Base-by-base conservation (phyloP, 2,329 filamentous ascomycete genomes). In the Penicillium sp. region DNA sequence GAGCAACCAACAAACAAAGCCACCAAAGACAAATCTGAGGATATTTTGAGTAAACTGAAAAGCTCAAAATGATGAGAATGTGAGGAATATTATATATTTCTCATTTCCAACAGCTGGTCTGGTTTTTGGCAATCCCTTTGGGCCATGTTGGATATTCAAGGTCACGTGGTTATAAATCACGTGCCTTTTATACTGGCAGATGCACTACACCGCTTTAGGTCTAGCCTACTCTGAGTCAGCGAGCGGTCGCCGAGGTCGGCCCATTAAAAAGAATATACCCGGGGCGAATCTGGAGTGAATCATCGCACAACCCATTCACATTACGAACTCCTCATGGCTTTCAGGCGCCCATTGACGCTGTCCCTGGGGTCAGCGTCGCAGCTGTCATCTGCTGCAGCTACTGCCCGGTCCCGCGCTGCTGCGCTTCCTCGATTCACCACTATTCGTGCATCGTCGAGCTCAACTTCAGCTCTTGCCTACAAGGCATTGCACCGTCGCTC, bases 401-500 rank as follows among this genome's bases (percentile, higher is more conserved):
- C 59, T 55, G 68, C 64, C 55, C 67, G 68, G 58, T 67, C 73
- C 52, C 67, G 69, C 41, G 61, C 65, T 27, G 56, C 67, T 37
- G 55, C 66, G 50, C 60, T 72, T 27, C 66, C 72, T 57, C 72
- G 67, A 52, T 73, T 71, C 64, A 70, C 65, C 50, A 62, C 66
- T 48, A 54, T 61, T 61, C 69, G 73, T 57, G 66, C 71, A 52
- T 75, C 74, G 2, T 75, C 73, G 49, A 76, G 86, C 79, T 96
- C 93, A 55, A 97, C 93, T 66, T 94, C 92, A 56, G 93, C 94
- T 62, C 86, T 97, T 63, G 93, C 93, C 71, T 97, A 97, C 86
- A 99, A 99, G 83, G 91, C 93, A 57, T 85, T 97, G 62, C 93
- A 96, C 73, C 90, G 92, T 70, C 91, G 93, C 65, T 90, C 93